Evolutionary conservation across 169 alveolate genomes (phyloP).

Genomic region (Eimeria mitis): DNA sequence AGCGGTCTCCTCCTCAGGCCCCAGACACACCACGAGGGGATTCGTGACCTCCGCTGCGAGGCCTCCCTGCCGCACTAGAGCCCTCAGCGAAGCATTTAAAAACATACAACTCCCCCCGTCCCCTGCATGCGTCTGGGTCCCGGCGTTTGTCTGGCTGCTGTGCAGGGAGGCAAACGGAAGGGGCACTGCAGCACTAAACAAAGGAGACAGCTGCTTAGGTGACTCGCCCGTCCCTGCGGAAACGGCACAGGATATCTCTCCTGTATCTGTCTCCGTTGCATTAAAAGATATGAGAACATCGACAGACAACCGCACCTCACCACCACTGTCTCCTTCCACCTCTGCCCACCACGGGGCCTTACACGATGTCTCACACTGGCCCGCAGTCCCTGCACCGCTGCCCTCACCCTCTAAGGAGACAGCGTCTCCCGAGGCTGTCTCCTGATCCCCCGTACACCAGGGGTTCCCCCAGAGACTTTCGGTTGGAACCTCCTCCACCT

Average conservation of each 20-base stretch:
- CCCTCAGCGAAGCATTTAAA: not conserved
- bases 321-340: not conserved
- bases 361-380: no score
- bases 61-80: constrained; percentile 24
- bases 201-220: constrained; percentile 30
- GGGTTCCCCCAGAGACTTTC: not conserved
- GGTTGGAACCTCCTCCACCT: not conserved
- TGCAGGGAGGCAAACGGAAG: constrained; percentile 25
- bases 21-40: constrained; percentile 20
- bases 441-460: not conserved
- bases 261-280: not conserved
- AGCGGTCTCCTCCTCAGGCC: not conserved
- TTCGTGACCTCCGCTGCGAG: constrained; percentile 4
- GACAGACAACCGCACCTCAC: constrained; percentile 16
- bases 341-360: not conserved
- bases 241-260: not conserved
- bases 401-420: not conserved
- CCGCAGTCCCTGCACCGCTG: not conserved
- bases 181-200: constrained; percentile 21
- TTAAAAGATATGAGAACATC: constrained; percentile 34
- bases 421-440: not conserved
- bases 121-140: not conserved
- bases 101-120: not conserved
- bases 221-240: not conserved
- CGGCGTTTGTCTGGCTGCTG: not conserved